Evolutionary conservation across 768 basidiomycete species (phyloP).

Genomic region (Serendipita sp.): DNA sequence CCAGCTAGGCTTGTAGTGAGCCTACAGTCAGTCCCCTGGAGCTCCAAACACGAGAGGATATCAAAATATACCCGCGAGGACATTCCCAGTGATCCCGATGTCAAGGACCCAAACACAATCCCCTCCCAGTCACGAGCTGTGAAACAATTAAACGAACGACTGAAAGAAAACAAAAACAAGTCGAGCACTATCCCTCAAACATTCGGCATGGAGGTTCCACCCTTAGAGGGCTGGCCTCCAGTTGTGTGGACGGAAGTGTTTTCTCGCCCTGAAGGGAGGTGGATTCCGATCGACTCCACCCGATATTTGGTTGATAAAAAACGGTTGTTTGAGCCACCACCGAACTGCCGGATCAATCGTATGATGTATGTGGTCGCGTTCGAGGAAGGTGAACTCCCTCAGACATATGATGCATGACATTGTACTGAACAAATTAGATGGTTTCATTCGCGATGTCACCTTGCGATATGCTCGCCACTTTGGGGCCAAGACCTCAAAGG

Average conservation of each 20-base stretch:
- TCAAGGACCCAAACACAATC: background rate
- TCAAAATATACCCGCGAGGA: constrained; percentile 27
- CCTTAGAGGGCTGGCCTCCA: constrained; percentile 39
- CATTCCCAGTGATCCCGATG: constrained; percentile 8
- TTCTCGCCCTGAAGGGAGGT: constrained; percentile 75
- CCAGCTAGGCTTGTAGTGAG: constrained; percentile 80
- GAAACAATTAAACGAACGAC: background rate
- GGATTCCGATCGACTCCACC: constrained; percentile 87
- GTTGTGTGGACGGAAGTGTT: constrained; percentile 97
- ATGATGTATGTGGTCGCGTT: constrained; percentile 88
- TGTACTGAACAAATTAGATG: constrained; percentile 31
- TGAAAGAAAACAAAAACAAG: background rate
- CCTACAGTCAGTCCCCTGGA: constrained; percentile 83
- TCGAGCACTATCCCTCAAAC: no score
- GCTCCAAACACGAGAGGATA: constrained; percentile 20
- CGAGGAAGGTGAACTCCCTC: constrained; percentile 44
- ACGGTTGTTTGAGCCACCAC: constrained; percentile 60
- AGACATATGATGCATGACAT: background rate
- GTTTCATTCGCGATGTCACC: constrained; percentile 82
- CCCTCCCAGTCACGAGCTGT: background rate
- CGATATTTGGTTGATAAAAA: constrained; percentile 66
- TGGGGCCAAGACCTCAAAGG: constrained; percentile 61
- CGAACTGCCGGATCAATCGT: constrained; percentile 36
- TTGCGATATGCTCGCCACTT: constrained; percentile 73
- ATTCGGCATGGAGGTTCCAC: constrained; percentile 6